Percentiles rank a stretch among this genome's conserved stretches.
These are phyloP conservation scores for Stygiomarasmius scandens DNA, from an alignment of 1,284 basidiomycete genomes.

Conservation along the genomic window DNA sequence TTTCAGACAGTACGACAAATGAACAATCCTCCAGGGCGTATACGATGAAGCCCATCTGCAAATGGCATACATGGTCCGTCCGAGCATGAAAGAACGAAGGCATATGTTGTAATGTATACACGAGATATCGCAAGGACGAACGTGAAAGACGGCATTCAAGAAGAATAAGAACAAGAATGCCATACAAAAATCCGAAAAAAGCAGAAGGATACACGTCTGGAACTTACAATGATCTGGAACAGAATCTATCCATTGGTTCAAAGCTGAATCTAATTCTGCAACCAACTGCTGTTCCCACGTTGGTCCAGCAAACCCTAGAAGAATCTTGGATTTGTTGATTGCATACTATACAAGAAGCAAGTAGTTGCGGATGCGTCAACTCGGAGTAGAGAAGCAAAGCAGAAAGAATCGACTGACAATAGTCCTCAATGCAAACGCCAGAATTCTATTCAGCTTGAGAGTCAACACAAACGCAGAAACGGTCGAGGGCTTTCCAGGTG, in stretches of 20 bases:
- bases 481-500: constrained; percentile 54
- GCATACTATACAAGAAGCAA: constrained; percentile 54
- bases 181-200: neutral
- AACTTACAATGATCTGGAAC: constrained; percentile 66
- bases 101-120: too few relatives aligned
- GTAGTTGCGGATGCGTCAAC: too few relatives aligned
- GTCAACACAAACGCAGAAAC: constrained; percentile 59
- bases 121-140: too few relatives aligned
- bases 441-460: constrained; percentile 66
- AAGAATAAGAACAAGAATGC: neutral
- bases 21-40: too few relatives aligned
- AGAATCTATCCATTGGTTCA: constrained; percentile 78
- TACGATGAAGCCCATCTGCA: too few relatives aligned
- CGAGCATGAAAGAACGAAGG: too few relatives aligned
- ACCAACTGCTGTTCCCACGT: constrained; percentile 73
- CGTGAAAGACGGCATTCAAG: neutral
- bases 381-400: neutral
- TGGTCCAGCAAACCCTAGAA: constrained; percentile 59
- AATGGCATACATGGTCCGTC: too few relatives aligned
- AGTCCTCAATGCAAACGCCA: constrained; percentile 66
- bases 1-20: too few relatives aligned
- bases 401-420: constrained; percentile 47
- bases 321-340: constrained; percentile 67
- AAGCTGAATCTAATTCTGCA: constrained; percentile 73
- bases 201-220: neutral